Conservation (phyloP, 2,329 filamentous ascomycete species). For the Aspergillus sp. region DNA sequence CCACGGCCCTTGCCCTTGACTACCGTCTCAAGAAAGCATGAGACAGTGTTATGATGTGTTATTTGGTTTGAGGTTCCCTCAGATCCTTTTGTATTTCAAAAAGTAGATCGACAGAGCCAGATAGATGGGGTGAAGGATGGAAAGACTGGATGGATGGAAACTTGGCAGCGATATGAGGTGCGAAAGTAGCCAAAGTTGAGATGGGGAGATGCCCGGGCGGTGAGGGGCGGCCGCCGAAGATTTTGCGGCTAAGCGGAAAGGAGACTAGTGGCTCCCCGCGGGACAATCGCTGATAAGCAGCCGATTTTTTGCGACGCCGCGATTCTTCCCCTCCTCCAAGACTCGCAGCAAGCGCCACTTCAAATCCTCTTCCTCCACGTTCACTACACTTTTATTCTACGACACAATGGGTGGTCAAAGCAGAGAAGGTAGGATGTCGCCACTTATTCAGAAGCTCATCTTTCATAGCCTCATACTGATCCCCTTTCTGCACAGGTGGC, state of each 20-base stretch:
- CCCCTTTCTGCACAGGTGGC: slow-evolving; percentile 59
- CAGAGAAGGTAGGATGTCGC: slow-evolving; percentile 58
- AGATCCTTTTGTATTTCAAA: neutral
- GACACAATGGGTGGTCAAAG: slow-evolving; percentile 66
- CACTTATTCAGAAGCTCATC: neutral
- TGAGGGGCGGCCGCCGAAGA: slow-evolving; percentile 16
- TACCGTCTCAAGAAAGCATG: slow-evolving; percentile 14
- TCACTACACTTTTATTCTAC: slow-evolving; percentile 10
- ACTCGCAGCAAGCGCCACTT: slow-evolving; percentile 23
- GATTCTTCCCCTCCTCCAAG: slow-evolving; percentile 11
- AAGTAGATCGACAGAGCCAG: neutral
- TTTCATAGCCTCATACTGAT: neutral
- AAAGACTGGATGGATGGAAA: neutral
- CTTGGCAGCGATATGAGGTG: slow-evolving; percentile 14
- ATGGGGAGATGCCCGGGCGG: slow-evolving; percentile 13
- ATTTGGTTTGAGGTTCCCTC: neutral
- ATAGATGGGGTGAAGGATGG: slow-evolving; percentile 8
- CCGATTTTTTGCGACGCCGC: slow-evolving; percentile 8
- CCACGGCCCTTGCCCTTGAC: slow-evolving; percentile 29
- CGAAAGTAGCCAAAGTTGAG: neutral
- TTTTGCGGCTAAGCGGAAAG: slow-evolving; percentile 22
- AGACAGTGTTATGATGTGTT: neutral
- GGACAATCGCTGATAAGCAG: slow-evolving; percentile 26
- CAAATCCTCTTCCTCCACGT: slow-evolving; percentile 7
- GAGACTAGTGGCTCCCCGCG: slow-evolving; percentile 22